These are phyloP conservation scores for Penicillium pulvis DNA, from an alignment of 495 filamentous ascomycete genomes.

Conservation along the genomic window DNA sequence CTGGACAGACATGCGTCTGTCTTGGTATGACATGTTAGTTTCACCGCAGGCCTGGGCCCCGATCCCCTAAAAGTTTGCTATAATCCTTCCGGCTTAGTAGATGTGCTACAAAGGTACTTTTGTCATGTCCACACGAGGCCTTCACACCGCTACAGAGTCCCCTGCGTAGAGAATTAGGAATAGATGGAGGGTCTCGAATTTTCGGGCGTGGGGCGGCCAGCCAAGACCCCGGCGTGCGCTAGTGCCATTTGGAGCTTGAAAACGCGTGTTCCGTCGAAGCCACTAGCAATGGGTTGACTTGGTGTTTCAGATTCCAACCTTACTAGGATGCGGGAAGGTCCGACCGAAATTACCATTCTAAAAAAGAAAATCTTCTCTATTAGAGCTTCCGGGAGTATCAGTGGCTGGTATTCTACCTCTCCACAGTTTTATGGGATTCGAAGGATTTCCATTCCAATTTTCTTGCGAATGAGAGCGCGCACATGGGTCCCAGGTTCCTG, in stretches of 20 bases:
- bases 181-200: conserved; percentile 17
- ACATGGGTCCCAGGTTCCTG: not conserved
- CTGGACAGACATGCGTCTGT: conserved; percentile 5
- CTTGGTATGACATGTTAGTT: not conserved
- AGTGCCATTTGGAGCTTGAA: conserved; percentile 21
- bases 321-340: conserved; percentile 23
- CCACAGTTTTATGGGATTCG: conserved; percentile 8
- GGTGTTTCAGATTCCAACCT: conserved; percentile 44
- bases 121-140: not conserved
- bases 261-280: conserved; percentile 28
- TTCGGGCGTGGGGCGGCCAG: conserved; percentile 13
- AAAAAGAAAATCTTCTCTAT: not conserved
- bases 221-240: conserved; percentile 21
- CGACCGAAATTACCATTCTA: conserved; percentile 15
- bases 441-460: not conserved
- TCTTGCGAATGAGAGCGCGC: not conserved
- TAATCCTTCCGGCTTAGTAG: conserved; percentile 1
- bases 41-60: conserved; percentile 1
- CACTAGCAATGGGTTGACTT: conserved; percentile 10
- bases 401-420: not conserved
- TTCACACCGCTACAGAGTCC: conserved; percentile 6
- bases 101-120: not conserved
- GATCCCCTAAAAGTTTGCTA: not conserved
- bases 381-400: not conserved
- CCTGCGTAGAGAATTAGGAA: not conserved